A percentile compares a stretch with the other conserved stretches of the same genome.
phyloP scores from a whole-genome alignment of 768 basidiomycete species.

The Lactifluus rugatus region DNA sequence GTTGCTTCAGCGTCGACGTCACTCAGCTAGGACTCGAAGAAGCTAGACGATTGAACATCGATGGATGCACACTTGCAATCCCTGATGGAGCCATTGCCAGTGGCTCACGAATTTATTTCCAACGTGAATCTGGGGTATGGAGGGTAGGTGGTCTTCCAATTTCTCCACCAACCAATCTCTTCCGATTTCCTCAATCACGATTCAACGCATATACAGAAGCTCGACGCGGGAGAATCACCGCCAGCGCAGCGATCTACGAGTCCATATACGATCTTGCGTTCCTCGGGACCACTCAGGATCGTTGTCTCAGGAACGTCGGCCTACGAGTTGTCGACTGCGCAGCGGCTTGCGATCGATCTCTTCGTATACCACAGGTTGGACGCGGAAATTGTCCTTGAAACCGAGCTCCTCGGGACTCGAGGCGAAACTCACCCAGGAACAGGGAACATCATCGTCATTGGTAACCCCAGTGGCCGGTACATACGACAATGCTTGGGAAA shows the following conservation, averaged over 20 bases:
- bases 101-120: background rate
- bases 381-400: constrained; percentile 42
- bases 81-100: background rate
- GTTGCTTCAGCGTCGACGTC: constrained; percentile 16
- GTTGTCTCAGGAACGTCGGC: constrained; percentile 33
- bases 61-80: background rate
- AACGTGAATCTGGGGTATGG: constrained; percentile 1
- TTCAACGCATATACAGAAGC: background rate
- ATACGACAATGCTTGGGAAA: constrained; percentile 15
- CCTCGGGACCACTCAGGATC: constrained; percentile 43
- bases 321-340: constrained; percentile 43
- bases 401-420: constrained; percentile 24
- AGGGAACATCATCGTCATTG: constrained; percentile 57
- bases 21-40: background rate
- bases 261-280: constrained; percentile 55
- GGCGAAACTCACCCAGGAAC: constrained; percentile 31
- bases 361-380: constrained; percentile 63
- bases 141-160: background rate
- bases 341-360: constrained; percentile 59
- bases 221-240: background rate
- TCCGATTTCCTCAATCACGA: background rate
- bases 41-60: constrained; percentile 10
- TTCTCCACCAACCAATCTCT: background rate
- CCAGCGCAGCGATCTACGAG: constrained; percentile 6
- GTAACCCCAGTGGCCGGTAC: constrained; percentile 26